A percentile compares a stretch with the other conserved stretches of the same genome.
Evolutionary conservation across 1,139 yeast species (phyloP).

Genomic region (Eremothecium coryli): DNA sequence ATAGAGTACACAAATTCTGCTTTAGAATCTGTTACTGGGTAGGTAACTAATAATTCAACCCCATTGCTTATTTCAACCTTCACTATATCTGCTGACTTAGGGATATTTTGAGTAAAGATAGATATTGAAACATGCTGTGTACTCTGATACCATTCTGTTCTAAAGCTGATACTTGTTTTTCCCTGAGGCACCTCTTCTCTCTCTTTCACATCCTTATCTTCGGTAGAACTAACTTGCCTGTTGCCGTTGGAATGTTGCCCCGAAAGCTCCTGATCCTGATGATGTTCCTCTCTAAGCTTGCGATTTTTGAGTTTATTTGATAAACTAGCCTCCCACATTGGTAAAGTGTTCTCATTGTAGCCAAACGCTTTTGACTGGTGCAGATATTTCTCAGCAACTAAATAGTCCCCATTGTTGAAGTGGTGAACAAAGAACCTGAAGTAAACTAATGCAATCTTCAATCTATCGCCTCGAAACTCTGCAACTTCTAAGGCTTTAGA

Average conservation of each 20-base stretch:
- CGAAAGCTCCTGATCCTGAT: neutral
- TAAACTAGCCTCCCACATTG: conserved; percentile 45
- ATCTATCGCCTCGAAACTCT: conserved; percentile 40
- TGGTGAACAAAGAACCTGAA: conserved; percentile 48
- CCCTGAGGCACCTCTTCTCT: no score
- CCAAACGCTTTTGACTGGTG: conserved; percentile 41
- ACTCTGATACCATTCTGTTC: conserved; percentile 78
- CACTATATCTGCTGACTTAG: conserved; percentile 29
- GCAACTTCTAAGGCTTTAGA: conserved; percentile 51
- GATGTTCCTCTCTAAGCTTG: conserved; percentile 5
- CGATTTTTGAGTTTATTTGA: conserved; percentile 28
- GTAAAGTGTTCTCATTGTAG: conserved; percentile 40
- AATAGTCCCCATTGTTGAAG: conserved; percentile 40
- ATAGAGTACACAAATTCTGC: conserved; percentile 34
- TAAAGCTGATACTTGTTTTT: conserved; percentile 40
- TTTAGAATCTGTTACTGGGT: conserved; percentile 26
- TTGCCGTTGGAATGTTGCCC: neutral
- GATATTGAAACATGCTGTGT: conserved; percentile 51
- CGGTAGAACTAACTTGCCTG: neutral
- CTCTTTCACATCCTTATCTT: neutral
- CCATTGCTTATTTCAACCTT: conserved; percentile 28
- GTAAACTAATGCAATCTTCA: conserved; percentile 49
- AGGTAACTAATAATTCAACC: conserved; percentile 15
- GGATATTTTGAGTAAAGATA: conserved; percentile 60
- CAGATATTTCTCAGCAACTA: conserved; percentile 43